Evolutionary conservation across 768 basidiomycete species (phyloP), one percentile per base, ranked within the genome.

Genomic region (Rhizopogon vinicolor): DNA sequence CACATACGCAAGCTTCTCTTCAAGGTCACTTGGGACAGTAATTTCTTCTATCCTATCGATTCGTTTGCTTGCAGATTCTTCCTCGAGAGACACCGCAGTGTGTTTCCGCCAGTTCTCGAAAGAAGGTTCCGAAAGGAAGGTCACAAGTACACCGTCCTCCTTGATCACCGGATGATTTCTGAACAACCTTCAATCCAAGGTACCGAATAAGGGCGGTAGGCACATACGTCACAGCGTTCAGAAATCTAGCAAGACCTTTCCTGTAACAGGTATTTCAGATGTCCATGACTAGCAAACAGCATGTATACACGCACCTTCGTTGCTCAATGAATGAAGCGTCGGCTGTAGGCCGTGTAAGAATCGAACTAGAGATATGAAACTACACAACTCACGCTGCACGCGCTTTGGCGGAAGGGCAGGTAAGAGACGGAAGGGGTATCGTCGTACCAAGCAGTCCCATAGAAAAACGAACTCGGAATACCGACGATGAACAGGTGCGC

Each of bases 401-500:
- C 93, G 82, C 70, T 98, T 98, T 0, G 97, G 97, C 14, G 97
- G 97, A 31, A 98, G 73, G 3, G 83, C 74, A 16, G 91, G 86
- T 60, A 98, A 80, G 25, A 98, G 74, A 45, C 97, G 85, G 81
- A 98, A 98, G 1, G 97, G 95, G 74, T 98, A 98, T 52, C 94
- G 82, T 60, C 86, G 83, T 51, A 83, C 69, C 43, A 99, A 76
- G 59, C 85, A 87, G 59, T 98, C 94, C 83, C 91, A 89, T 28
- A 98, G 75, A 70, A 89, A 94, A 9, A 80, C 81, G 68, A 98
- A 99, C 68, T 99, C 97, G 7, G 91, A 93, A 69, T 98, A 99
- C 55, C 97, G 82, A 52, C 96, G 77, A 29, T 84, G 77, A 19
- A 98, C 90, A 13, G 91, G 75, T 12, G 79, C 74, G 5, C 82